Evolutionary conservation across 106 monocot genomes (phyloP).

Genomic region (Iris macrosiphon): DNA sequence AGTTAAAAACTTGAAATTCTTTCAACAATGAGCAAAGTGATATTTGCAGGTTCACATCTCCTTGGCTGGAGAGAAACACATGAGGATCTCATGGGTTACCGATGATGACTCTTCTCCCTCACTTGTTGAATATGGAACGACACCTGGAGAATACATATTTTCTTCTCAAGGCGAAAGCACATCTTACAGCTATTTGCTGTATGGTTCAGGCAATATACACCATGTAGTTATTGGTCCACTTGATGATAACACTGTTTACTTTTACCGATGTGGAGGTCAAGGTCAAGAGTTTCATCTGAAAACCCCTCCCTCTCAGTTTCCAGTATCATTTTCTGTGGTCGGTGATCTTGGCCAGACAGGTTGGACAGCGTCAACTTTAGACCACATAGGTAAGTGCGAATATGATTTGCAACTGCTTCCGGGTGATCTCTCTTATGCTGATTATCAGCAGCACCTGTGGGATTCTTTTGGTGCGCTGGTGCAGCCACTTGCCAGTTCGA

Average conservation of each 20-base stretch:
- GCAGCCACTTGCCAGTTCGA: constrained; percentile 79
- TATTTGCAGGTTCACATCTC: constrained; percentile 89
- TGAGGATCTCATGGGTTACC: constrained; percentile 82
- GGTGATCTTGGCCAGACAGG: constrained; percentile 96
- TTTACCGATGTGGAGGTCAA: constrained; percentile 62
- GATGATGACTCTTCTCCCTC: constrained; percentile 47
- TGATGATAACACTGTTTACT: constrained; percentile 56
- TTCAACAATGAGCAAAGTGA: too few relatives aligned
- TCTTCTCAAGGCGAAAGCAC: constrained; percentile 63
- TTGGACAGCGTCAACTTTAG: constrained; percentile 75
- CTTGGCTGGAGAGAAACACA: constrained; percentile 77
- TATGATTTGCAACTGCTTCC: constrained; percentile 84
- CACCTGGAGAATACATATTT: constrained; percentile 40
- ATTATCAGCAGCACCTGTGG: constrained; percentile 82
- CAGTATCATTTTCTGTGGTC: constrained; percentile 64
- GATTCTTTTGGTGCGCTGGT: constrained; percentile 86
- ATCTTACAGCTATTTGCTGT: constrained; percentile 73
- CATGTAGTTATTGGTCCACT: constrained; percentile 94
- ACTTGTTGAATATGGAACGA: constrained; percentile 80
- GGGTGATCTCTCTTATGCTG: constrained; percentile 93
- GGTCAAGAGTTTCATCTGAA: constrained; percentile 77
- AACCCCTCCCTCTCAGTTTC: constrained; percentile 82
- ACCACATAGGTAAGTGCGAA: constrained; percentile 54
- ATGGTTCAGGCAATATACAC: constrained; percentile 79
- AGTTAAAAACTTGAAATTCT: too few relatives aligned